A percentile compares a stretch with the other conserved stretches of the same genome.
Evolutionary conservation across 1,284 basidiomycete genomes (phyloP).

Genomic region (Stereum hirsutum): DNA sequence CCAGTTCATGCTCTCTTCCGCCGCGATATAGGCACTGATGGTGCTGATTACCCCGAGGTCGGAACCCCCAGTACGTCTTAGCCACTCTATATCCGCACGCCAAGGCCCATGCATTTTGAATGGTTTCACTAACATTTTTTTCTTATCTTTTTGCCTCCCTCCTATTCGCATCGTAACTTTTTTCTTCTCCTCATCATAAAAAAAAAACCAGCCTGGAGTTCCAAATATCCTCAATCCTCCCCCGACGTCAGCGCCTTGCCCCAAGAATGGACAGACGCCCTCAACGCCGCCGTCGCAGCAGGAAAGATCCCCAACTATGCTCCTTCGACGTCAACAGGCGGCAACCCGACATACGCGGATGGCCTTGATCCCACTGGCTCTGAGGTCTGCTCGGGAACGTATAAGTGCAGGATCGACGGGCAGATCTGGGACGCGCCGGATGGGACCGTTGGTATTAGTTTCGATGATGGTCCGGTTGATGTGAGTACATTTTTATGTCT

Average conservation of each 20-base stretch:
- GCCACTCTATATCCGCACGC: neutral
- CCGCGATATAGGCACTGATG: conserved; percentile 19
- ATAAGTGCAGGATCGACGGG: conserved; percentile 47
- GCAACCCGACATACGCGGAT: conserved; percentile 51
- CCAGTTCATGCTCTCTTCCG: conserved; percentile 52
- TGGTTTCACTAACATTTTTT: conserved; percentile 2
- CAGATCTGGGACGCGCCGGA: conserved; percentile 69
- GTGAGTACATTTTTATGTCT: conserved; percentile 24
- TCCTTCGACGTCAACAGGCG: conserved; percentile 27
- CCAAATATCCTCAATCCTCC: conserved; percentile 36
- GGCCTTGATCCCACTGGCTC: conserved; percentile 36
- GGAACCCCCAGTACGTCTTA: conserved; percentile 10
- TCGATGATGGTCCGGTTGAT: conserved; percentile 74
- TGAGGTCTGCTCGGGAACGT: conserved; percentile 57
- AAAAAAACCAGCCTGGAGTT: conserved; percentile 52
- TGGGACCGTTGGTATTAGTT: conserved; percentile 48
- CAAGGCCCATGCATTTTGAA: too few species aligned
- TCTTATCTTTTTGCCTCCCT: neutral
- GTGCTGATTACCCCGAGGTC: conserved; percentile 6
- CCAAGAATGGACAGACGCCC: conserved; percentile 56
- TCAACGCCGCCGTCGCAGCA: conserved; percentile 51
- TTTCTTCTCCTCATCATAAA: conserved; percentile 7
- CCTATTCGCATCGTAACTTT: too few species aligned
- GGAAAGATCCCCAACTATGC: conserved; percentile 71
- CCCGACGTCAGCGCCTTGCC: conserved; percentile 42